Evolutionary conservation across 2,329 filamentous ascomycete genomes (phyloP).

Genomic region (Cadophora luteo-olivacea): DNA sequence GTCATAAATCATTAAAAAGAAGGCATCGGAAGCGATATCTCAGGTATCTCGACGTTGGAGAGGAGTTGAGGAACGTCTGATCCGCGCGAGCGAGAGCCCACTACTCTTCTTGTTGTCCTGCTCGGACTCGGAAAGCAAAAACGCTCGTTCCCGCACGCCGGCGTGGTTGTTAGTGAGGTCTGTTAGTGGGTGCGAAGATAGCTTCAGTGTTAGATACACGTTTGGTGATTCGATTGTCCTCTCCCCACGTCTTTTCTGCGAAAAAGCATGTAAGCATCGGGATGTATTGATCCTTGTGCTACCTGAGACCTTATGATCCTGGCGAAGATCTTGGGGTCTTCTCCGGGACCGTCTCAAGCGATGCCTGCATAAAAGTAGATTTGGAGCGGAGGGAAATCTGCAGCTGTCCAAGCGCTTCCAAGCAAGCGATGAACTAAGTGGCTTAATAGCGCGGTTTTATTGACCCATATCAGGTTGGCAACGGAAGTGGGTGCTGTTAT

Average conservation of each 20-base stretch:
- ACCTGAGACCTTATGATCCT: background rate
- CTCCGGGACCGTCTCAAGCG: background rate
- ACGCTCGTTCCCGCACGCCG: background rate
- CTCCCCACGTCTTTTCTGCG: background rate
- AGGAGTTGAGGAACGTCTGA: background rate
- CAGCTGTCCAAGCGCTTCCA: background rate
- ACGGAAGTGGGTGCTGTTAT: background rate
- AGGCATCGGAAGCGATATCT: background rate
- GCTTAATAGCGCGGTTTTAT: background rate
- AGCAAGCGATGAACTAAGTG: background rate
- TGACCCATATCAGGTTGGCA: slow-evolving; percentile 2
- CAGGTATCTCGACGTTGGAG: background rate
- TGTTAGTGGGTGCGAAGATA: slow-evolving; percentile 12
- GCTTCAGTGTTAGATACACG: slow-evolving; percentile 4
- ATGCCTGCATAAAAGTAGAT: background rate
- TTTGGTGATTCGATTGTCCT: background rate
- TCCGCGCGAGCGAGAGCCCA: background rate
- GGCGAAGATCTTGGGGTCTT: background rate
- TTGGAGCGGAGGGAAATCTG: background rate
- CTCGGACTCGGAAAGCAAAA: background rate
- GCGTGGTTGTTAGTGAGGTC: background rate
- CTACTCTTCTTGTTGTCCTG: background rate
- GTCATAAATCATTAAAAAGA: background rate
- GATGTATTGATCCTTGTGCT: slow-evolving; percentile 1
- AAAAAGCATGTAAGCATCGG: background rate